Evolutionary conservation across 2,329 filamentous ascomycete genomes (phyloP), one percentile per base, ranked within the genome.

Genomic region (Alternaria triticimaculans): DNA sequence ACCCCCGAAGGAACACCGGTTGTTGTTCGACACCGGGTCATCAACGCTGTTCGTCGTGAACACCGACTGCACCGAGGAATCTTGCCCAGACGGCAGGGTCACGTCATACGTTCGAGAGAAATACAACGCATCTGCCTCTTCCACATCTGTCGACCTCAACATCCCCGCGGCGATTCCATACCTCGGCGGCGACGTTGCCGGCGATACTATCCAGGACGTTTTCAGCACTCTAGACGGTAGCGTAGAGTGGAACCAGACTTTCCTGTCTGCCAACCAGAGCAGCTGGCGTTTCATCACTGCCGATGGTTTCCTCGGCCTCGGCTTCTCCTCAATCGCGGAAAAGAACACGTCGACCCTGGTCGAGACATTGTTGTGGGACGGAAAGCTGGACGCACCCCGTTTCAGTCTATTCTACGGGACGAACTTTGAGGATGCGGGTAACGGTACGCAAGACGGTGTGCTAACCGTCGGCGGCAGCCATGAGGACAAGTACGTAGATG

Each of bases 401-500:
- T 71, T 72, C 30, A 46, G 26, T 11, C 18, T 72, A 10, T 72
- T 63, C 56, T 72, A 68, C 49, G 69, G 69, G 26, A 68, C 55
- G 26, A 64, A 69, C 30, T 44, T 65, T 9, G 6, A 12, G 6
- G 53, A 66, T 44, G 20, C 41, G 4, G 68, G 61, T 1, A 33
- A 37, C n/a, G 37, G 37, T 11, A 18, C n/a, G 2, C 64, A 65
- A n/a, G 60, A 72, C 53, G 69, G 69, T 23, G 54, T 65, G 15
- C 43, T 72, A 15, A 72, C 68, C 6, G 55, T 72, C 43, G 69
- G 68, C 23, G 61, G 55, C 28, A 66, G 64, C 60, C 48, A 90
- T 74, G 77, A 84, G 64, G 89, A 87, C 41, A 72, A 84, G 69
- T 90, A 90, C 74, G 84, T 84, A 65, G 88, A 90, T 67, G 88